Base-by-base conservation (phyloP, 2,329 filamentous ascomycete genomes). In the Ophiostoma novo-ulmi region DNA sequence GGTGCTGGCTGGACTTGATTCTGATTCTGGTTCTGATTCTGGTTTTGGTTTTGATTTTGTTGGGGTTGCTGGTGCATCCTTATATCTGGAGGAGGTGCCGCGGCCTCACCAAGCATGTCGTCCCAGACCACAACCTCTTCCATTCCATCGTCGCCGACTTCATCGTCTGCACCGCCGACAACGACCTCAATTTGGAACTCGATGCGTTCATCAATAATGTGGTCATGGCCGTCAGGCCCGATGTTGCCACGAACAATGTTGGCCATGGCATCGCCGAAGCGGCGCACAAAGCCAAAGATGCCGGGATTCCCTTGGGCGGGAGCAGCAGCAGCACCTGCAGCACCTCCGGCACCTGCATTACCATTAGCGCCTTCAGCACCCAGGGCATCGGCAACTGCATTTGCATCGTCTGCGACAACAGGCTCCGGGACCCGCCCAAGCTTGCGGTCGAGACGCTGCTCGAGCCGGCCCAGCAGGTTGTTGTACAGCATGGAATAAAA, bases 371-470 rank as follows among this genome's bases (percentile, higher is more conserved):
- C 44, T 8, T 48, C 61, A 17, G 20, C 14, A 17, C 61, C 61
- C 26, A 36, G 14, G 3, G 13, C 26, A 20, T 64, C 61, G n/a
- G 13, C 52, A 58, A 17, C 52, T 22, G 52, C 58, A 63, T 63
- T 17, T 35, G 14, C 58, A 35, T 63, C 22, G 14, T 65, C 35
- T 7, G 10, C 36, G 10, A 65, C 63, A 26, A 22, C 11, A 4
- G 63, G 20, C 20, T 65, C 63, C 7, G n/a, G 63, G 26, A 11
- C 14, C 31, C n/a, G 39, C 1, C 41, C 58, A 5, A 87, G 78
- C 52, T 80, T 78, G 69, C 81, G 75, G 76, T 86, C 84, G 39
- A 87, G 82, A 41, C 79, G 81, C 58, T 77, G 78, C 75, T 88
- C 85, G 36, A 85, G 80, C 0, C 78, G 77, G 10, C 80, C 79